Percentiles rank a stretch among this genome's conserved stretches.
These are phyloP conservation scores for Asterophora lycoperdoides DNA, from an alignment of 768 basidiomycete genomes.

Conservation along the genomic window DNA sequence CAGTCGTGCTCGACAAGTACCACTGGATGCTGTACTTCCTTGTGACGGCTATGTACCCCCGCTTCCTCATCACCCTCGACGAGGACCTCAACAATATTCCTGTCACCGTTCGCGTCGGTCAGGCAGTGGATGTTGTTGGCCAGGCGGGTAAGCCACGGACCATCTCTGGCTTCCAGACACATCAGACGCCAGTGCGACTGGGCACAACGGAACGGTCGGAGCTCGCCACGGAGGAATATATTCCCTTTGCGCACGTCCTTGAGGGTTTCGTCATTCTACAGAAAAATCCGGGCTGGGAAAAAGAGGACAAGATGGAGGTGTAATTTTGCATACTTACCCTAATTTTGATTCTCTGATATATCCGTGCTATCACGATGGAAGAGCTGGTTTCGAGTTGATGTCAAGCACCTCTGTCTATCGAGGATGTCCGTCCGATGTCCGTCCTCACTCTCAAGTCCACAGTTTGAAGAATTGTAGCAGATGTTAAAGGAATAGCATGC, in stretches of 20 bases:
- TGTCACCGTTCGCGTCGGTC: constrained; percentile 93
- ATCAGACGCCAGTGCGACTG: constrained; percentile 92
- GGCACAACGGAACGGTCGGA: constrained; percentile 94
- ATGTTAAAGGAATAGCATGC: no score
- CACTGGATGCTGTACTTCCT: constrained; percentile 99
- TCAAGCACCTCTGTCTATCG: no score
- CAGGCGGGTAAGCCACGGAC: constrained; percentile 97
- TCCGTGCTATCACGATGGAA: no score
- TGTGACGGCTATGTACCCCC: constrained; percentile 94
- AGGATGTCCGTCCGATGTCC: no score
- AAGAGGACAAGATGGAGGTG: constrained; percentile 81
- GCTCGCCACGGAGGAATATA: constrained; percentile 94
- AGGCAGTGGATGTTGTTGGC: constrained; percentile 96
- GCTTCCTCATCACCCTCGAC: constrained; percentile 95
- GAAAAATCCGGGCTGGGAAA: constrained; percentile 90
- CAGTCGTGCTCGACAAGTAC: constrained; percentile 90
- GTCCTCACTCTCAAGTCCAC: no score
- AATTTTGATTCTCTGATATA: constrained; percentile 2
- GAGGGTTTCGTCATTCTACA: constrained; percentile 90
- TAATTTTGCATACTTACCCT: constrained; percentile 29
- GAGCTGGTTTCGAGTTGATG: no score
- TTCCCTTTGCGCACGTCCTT: constrained; percentile 84
- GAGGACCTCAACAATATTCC: constrained; percentile 84
- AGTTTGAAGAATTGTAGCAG: no score
- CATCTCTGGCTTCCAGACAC: constrained; percentile 98